Conservation (phyloP, 257 asterid genomes). For the Paulownia fortunei region DNA sequence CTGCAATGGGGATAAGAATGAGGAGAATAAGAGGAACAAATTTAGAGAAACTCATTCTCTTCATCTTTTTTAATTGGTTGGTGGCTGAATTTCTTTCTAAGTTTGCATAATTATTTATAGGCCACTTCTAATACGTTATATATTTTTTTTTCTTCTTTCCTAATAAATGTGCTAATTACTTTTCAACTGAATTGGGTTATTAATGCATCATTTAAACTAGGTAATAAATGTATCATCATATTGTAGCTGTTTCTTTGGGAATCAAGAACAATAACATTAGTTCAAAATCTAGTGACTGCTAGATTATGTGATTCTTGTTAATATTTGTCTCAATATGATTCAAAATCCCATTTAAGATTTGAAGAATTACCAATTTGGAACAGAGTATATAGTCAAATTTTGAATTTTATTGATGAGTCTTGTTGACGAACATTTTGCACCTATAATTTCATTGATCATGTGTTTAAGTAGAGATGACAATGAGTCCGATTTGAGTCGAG, state of each 20-base stretch:
- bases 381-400: too few relatives aligned
- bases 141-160: neutral
- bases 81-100: neutral
- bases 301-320: neutral
- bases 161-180: conserved; percentile 12
- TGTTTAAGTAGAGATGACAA: too few relatives aligned
- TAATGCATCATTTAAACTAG: neutral
- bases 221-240: neutral
- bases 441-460: too few relatives aligned
- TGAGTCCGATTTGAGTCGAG: too few relatives aligned
- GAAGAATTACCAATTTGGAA: too few relatives aligned
- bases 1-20: neutral
- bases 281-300: too few relatives aligned
- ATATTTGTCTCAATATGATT: neutral
- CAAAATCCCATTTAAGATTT: too few relatives aligned
- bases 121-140: neutral
- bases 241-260: too few relatives aligned
- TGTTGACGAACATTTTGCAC: too few relatives aligned
- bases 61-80: neutral
- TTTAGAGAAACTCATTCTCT: neutral
- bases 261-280: neutral
- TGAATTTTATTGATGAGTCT: too few relatives aligned
- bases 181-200: neutral
- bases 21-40: neutral
- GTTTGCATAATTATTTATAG: neutral